phyloP scores from a whole-genome alignment of 176 grass and related monocot species.

The Paspalum notatum region DNA sequence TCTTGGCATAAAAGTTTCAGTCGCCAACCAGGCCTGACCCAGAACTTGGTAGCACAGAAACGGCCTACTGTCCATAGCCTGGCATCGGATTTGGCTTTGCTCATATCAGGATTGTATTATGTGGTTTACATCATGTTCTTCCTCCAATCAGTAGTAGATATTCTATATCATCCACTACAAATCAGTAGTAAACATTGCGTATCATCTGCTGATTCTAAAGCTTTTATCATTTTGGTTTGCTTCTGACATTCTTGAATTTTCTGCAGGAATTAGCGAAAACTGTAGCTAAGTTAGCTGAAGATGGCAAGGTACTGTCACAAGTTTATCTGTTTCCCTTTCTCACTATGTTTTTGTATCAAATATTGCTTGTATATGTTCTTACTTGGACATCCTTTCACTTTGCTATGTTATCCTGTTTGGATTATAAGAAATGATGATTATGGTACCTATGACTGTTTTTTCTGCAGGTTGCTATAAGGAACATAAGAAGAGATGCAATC shows the following conservation, averaged over 20 bases:
- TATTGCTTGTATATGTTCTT: constrained; percentile 3
- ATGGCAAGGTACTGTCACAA: constrained; percentile 84
- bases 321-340: background rate
- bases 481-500: constrained; percentile 90
- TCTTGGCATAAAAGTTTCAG: background rate
- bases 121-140: background rate
- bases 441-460: constrained; percentile 10
- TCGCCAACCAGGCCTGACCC: background rate
- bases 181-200: background rate
- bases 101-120: background rate
- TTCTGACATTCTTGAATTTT: constrained; percentile 41
- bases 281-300: constrained; percentile 83
- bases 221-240: background rate
- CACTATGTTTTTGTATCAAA: constrained; percentile 11
- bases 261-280: constrained; percentile 86
- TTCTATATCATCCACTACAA: background rate
- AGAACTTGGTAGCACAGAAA: background rate
- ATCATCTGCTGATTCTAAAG: background rate
- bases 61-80: background rate
- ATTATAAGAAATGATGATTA: background rate
- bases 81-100: background rate
- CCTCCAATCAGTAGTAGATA: background rate
- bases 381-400: background rate
- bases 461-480: constrained; percentile 86
- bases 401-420: background rate